A percentile compares a stretch with the other conserved stretches of the same genome.
Conservation (phyloP, 1,139 yeast genomes). For the Pichia sp. region DNA sequence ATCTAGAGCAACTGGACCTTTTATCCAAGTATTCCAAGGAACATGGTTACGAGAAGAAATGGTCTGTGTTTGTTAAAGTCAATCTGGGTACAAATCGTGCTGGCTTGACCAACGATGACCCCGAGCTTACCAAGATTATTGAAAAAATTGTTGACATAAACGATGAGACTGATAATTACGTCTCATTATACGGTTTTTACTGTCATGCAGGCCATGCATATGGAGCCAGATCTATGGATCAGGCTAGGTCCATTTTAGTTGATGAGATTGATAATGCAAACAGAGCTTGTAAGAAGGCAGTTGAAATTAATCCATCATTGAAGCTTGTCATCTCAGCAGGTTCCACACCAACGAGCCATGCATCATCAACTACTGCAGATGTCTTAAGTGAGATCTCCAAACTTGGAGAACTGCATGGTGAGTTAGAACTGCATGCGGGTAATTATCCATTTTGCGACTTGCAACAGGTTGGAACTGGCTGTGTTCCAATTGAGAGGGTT, state of each 20-base stretch:
- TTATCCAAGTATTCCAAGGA: constrained; percentile 33
- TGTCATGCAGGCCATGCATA: constrained; percentile 81
- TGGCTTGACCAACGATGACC: constrained; percentile 35
- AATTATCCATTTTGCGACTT: constrained; percentile 68
- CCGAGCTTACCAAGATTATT: constrained; percentile 24
- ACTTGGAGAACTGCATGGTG: constrained; percentile 27
- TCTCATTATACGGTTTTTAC: constrained; percentile 58
- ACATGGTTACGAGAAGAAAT: constrained; percentile 25
- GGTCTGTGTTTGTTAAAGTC: constrained; percentile 53
- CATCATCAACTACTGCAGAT: constrained; percentile 36
- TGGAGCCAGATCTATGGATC: constrained; percentile 37
- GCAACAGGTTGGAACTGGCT: constrained; percentile 67
- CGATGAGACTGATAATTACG: constrained; percentile 17
- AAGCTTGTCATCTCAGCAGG: constrained; percentile 53
- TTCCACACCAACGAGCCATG: constrained; percentile 80
- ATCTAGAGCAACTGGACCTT: constrained; percentile 45
- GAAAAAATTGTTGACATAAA: constrained; percentile 23
- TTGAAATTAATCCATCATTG: constrained; percentile 24
- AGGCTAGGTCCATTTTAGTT: constrained; percentile 41
- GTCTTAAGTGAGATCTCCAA: constrained; percentile 3
- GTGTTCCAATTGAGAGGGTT: constrained; percentile 40
- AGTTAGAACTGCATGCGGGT: constrained; percentile 72
- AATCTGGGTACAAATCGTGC: constrained; percentile 63
- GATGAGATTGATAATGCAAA: constrained; percentile 54
- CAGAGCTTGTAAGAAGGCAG: constrained; percentile 41